Evolutionary conservation across 192 early-diverging fungal species (phyloP), one percentile per base, ranked within the genome.

Genomic region (Gorgonomyces haynaldii): DNA sequence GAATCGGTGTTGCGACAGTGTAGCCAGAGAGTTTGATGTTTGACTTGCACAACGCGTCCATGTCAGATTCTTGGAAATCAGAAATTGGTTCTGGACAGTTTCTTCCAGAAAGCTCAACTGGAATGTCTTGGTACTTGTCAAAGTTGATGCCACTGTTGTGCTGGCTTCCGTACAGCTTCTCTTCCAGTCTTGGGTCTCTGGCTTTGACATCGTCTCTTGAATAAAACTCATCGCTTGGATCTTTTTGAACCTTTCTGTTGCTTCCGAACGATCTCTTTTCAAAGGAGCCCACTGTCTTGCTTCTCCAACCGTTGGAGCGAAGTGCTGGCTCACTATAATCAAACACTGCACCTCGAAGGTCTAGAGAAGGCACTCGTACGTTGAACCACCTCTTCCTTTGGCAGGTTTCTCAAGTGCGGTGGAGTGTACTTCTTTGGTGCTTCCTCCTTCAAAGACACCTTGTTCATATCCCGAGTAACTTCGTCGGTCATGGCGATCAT

Each of bases 91-190:
- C 50, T 15, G 76, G 64, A 2, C 45, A 50, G 12, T 70, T 59
- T 21, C 64, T 60, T 1, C 76, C 81, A 23, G 72, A 74, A n/a
- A 86, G 88, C 54, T 96, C 89, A 38, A 93, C 92, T 10, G 94
- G 94, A 31, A 97, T 97, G 66, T 97, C 88, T 52, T 96, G 91
- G 67, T 97, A 97, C 66, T 91, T 93, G 52, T 91, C 88, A 81
- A 97, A 97, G 79, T 97, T 96, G 63, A 97, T 97, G 45, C 94
- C 94, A 43, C 86, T 87, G 63, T 74, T 70, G 50, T 87, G 84
- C 30, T 93, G 83, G 37, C 61, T 49, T 10, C 70, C 67, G 54
- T 76, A 94, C 23, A 97, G 73, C 56, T 88, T 83, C 15, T 59
- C 42, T 65, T 96, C 94, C 22, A 85, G 52, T 38, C 83, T 77